Evolutionary conservation across 495 filamentous ascomycete species (phyloP).

Genomic region (Aspergillus ostianus): DNA sequence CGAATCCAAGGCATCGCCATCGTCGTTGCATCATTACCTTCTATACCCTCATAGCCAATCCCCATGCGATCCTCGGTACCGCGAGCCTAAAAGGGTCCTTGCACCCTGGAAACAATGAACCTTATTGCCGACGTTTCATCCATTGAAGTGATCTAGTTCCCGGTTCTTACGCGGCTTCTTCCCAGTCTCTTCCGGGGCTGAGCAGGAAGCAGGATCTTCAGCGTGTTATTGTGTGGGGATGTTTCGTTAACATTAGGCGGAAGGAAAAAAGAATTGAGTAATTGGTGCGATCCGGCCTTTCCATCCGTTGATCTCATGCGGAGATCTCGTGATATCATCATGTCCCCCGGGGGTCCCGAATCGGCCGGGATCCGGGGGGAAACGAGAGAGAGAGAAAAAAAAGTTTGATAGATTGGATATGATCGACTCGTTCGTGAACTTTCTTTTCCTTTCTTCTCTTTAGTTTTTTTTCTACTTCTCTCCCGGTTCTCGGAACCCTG

Average conservation of each 20-base stretch:
- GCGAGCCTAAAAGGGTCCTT: background rate
- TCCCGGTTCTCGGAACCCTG: too few relatives aligned
- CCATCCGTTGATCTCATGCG: too few relatives aligned
- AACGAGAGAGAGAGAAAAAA: too few relatives aligned
- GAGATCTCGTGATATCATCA: background rate
- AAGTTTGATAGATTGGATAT: background rate
- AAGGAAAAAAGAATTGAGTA: background rate
- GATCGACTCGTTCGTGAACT: background rate
- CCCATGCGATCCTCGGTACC: background rate
- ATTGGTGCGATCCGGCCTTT: too few relatives aligned
- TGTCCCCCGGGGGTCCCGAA: too few relatives aligned
- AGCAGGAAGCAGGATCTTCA: background rate
- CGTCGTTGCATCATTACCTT: background rate
- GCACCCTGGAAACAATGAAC: background rate
- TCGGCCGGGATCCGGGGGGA: too few relatives aligned
- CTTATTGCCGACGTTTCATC: background rate
- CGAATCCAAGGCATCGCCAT: background rate
- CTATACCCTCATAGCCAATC: background rate
- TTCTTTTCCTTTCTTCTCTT: too few relatives aligned
- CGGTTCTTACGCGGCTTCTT: constrained; percentile 8
- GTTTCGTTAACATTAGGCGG: background rate
- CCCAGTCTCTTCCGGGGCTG: background rate
- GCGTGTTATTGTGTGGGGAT: background rate
- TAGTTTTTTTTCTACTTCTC: too few relatives aligned
- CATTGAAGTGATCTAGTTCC: background rate